Evolutionary conservation across 495 filamentous ascomycete genomes (phyloP).

Genomic region (Peziza echinospora): DNA sequence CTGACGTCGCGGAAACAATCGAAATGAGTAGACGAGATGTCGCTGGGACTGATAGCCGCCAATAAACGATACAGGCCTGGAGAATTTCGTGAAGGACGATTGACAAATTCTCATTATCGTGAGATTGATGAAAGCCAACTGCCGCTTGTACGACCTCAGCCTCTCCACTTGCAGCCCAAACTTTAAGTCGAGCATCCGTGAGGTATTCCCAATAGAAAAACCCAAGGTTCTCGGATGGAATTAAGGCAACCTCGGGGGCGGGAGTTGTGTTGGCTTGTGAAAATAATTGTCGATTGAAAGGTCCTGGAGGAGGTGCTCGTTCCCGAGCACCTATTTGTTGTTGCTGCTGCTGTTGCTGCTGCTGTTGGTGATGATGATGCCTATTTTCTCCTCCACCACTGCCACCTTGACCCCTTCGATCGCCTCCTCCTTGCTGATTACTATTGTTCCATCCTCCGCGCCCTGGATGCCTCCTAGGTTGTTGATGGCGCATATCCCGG

Average conservation of each 20-base stretch:
- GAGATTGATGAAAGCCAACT: slow-evolving; percentile 33
- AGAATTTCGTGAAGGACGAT: slow-evolving; percentile 72
- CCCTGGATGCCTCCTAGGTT: not conserved
- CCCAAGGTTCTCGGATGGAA: not conserved
- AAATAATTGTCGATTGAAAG: too few relatives aligned
- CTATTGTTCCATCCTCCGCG: not conserved
- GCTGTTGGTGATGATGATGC: too few relatives aligned
- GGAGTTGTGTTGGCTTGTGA: too few relatives aligned
- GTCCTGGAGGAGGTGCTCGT: too few relatives aligned
- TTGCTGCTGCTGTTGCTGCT: too few relatives aligned
- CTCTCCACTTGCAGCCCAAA: slow-evolving; percentile 31
- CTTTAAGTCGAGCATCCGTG: slow-evolving; percentile 26
- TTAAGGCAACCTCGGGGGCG: not conserved
- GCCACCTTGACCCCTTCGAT: not conserved
- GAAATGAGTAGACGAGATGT: slow-evolving; percentile 53
- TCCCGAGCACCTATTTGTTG: too few relatives aligned
- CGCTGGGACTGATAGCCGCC: slow-evolving; percentile 35
- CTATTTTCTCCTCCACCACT: not conserved
- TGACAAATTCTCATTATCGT: slow-evolving; percentile 42
- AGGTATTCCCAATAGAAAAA: slow-evolving; percentile 37
- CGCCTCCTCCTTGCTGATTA: not conserved
- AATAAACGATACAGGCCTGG: slow-evolving; percentile 43
- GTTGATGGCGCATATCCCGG: not conserved
- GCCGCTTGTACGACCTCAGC: slow-evolving; percentile 27
- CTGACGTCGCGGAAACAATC: slow-evolving; percentile 36